A percentile compares a stretch with the other conserved stretches of the same genome.
Conservation (phyloP, 495 filamentous ascomycete species). For the Trypethelium eluteriae region DNA sequence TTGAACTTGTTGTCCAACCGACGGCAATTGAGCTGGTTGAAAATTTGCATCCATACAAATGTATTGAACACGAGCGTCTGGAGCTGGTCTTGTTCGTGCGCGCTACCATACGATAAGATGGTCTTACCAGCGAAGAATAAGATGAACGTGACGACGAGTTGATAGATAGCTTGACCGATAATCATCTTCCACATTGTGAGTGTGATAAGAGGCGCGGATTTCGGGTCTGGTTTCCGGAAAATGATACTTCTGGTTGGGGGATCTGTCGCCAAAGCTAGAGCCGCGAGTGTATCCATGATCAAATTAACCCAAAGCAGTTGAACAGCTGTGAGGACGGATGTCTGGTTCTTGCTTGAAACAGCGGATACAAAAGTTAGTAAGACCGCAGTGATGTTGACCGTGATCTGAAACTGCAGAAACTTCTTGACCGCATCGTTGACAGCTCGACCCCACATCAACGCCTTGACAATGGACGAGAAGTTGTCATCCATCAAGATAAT, state of each 20-base stretch:
- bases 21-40: conserved; percentile 80
- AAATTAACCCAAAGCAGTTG: conserved; percentile 89
- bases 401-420: conserved; percentile 89
- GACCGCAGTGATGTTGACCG: conserved; percentile 85
- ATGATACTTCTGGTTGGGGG: conserved; percentile 63
- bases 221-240: conserved; percentile 66
- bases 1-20: conserved; percentile 86
- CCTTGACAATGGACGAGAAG: conserved; percentile 82
- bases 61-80: conserved; percentile 80
- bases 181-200: conserved; percentile 94
- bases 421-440: conserved; percentile 88
- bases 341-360: conserved; percentile 54
- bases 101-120: conserved; percentile 52
- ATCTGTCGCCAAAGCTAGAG: conserved; percentile 85
- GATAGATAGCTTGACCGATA: conserved; percentile 73
- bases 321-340: conserved; percentile 73
- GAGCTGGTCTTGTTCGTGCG: conserved; percentile 40
- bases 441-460: conserved; percentile 78
- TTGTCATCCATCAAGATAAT: conserved; percentile 94
- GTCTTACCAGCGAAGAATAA: conserved; percentile 63
- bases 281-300: conserved; percentile 93
- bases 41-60: conserved; percentile 93
- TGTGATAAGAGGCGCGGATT: conserved; percentile 68
- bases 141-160: conserved; percentile 69
- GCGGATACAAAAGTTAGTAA: conserved; percentile 76